A percentile compares a stretch with the other conserved stretches of the same genome.
These are phyloP conservation scores for Pseudocercospora eumusae DNA, from an alignment of 2,329 filamentous ascomycete species.

Conservation along the genomic window DNA sequence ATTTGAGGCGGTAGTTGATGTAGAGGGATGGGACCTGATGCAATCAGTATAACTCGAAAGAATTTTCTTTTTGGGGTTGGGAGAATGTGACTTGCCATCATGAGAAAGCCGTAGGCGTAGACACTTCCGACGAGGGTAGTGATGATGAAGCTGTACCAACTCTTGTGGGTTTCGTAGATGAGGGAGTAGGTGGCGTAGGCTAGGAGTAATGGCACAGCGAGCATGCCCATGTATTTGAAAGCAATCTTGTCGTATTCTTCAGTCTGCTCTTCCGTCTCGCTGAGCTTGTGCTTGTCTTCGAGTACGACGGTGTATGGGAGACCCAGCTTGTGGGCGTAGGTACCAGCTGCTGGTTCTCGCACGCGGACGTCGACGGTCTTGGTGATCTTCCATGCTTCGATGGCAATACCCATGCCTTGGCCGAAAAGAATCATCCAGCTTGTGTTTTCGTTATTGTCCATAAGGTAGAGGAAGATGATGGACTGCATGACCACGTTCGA, in stretches of 20 bases:
- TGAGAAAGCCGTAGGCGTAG: constrained; percentile 96
- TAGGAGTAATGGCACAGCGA: constrained; percentile 82
- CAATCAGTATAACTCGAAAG: constrained; percentile 5
- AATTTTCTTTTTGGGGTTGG: too few species aligned
- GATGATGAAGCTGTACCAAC: constrained; percentile 88
- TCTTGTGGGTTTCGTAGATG: constrained; percentile 92
- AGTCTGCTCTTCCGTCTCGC: constrained; percentile 93
- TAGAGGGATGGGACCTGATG: constrained; percentile 74
- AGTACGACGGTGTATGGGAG: constrained; percentile 76
- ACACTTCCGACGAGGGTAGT: constrained; percentile 92
- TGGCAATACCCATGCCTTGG: constrained; percentile 79
- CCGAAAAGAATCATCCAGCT: constrained; percentile 98
- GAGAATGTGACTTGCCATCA: constrained; percentile 70
- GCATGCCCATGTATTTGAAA: constrained; percentile 94
- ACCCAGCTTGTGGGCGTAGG: constrained; percentile 53
- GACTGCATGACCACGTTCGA: constrained; percentile 97
- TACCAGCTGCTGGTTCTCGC: constrained; percentile 66
- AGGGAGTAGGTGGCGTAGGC: constrained; percentile 92
- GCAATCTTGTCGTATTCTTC: constrained; percentile 98
- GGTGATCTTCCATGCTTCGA: constrained; percentile 93
- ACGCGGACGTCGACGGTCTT: constrained; percentile 89
- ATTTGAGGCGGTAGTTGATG: constrained; percentile 96
- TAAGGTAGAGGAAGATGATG: constrained; percentile 91
- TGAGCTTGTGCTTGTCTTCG: constrained; percentile 95
- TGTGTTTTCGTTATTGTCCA: constrained; percentile 97